Conservation (phyloP, 1,284 basidiomycete species). For the Ceratobasidium sp. region DNA sequence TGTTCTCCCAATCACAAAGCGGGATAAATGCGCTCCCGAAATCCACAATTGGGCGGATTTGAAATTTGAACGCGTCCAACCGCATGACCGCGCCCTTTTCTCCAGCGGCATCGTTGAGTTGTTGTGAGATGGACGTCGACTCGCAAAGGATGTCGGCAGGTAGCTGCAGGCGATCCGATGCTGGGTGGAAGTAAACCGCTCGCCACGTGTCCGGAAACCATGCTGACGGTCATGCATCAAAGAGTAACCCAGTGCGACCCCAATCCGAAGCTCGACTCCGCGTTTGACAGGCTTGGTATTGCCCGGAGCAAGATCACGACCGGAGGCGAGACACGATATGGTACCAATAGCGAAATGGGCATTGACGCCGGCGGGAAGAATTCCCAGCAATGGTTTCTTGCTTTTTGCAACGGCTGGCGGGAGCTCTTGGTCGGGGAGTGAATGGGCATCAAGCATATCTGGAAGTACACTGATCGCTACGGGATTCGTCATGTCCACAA, state of each 20-base stretch:
- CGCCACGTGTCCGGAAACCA: constrained; percentile 51
- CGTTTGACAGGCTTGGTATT: constrained; percentile 70
- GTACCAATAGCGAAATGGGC: constrained; percentile 66
- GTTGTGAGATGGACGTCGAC: constrained; percentile 47
- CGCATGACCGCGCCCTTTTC: constrained; percentile 48
- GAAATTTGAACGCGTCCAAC: constrained; percentile 35
- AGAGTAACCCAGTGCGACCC: constrained; percentile 66
- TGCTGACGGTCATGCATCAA: constrained; percentile 59
- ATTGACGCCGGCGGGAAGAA: constrained; percentile 63
- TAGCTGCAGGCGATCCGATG: constrained; percentile 60
- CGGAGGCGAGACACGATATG: constrained; percentile 73
- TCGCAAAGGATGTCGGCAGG: constrained; percentile 56
- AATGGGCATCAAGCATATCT: constrained; percentile 53
- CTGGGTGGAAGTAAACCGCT: constrained; percentile 54
- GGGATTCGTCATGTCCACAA: constrained; percentile 76
- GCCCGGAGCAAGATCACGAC: constrained; percentile 76
- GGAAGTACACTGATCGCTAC: constrained; percentile 64
- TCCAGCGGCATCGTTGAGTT: constrained; percentile 44
- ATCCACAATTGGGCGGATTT: constrained; percentile 41
- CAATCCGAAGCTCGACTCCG: constrained; percentile 71
- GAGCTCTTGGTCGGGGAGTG: not conserved
- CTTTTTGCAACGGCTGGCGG: constrained; percentile 19
- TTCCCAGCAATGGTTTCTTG: constrained; percentile 50
- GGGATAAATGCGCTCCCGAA: constrained; percentile 29
- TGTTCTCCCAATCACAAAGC: constrained; percentile 37